phyloP scores from a whole-genome alignment of 129 eudicot species.

The Artemisia annua region DNA sequence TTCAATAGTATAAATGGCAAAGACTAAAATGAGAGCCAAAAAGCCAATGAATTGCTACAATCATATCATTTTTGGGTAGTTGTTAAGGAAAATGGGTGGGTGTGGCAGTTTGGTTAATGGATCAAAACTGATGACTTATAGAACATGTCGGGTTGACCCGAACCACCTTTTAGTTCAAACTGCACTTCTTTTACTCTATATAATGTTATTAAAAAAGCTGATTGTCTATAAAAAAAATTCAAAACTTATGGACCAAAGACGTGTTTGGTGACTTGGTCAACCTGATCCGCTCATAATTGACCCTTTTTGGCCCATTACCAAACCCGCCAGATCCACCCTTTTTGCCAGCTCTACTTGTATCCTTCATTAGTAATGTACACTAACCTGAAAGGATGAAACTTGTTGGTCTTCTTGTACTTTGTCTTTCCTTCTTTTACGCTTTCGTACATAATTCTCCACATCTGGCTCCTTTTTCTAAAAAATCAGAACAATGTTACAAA shows the following conservation, averaged over 20 bases:
- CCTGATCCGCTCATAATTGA: too few species aligned
- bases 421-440: conserved; percentile 69
- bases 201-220: too few species aligned
- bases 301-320: background rate
- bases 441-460: conserved; percentile 42
- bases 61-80: background rate
- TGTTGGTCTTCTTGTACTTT: conserved; percentile 51
- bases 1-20: conserved; percentile 1
- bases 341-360: background rate
- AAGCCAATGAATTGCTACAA: background rate
- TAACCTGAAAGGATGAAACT: conserved; percentile 63
- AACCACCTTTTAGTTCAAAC: background rate
- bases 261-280: too few species aligned
- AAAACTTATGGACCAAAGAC: too few species aligned
- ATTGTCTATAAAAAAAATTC: too few species aligned
- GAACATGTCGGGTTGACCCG: background rate
- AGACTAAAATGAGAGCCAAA: background rate
- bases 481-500: conserved; percentile 6
- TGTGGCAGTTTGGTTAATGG: background rate
- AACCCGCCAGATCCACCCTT: background rate
- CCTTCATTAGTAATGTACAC: background rate
- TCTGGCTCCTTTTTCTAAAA: conserved; percentile 66
- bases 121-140: background rate
- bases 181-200: too few species aligned
- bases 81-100: background rate